Evolutionary conservation across 2,329 filamentous ascomycete genomes (phyloP), one percentile per base, ranked within the genome.

Genomic region (Epichloe amarillans): DNA sequence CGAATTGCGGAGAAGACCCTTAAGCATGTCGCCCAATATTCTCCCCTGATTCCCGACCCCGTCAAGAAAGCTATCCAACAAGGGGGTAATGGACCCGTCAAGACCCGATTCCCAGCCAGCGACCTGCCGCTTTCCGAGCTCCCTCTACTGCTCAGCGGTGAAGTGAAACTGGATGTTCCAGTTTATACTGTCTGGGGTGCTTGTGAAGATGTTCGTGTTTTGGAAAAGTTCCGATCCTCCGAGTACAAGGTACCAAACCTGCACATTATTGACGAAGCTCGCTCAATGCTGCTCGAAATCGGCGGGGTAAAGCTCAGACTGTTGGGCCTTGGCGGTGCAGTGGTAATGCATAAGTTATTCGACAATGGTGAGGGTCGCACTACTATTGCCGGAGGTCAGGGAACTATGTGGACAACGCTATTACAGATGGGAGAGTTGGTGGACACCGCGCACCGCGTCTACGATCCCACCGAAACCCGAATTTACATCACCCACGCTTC

Each of bases 321-420:
- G 47, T 80, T 98, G 33, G 93, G 93, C 55, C 77, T 98, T 36
- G 93, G 93, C 57, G 93, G 93, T 61, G 93, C 93, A 6, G 91
- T 98, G 5, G 93, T 98, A 53, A 98, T 98, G 89, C 93, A 98
- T 77, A 98, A 98, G 76, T 80, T 98, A 17, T 98, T 98, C 63
- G 93, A 98, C 68, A 98, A 98, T 59, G 93, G 93, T 50, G 93
- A 98, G 65, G 93, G 93, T 54, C 84, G 91, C 68, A 98, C 93
- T 47, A 98, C 94, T 2, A 98, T 98, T 68, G 93, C 93, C 21
- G 93, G 93, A 65, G 93, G 93, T 19, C 93, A 98, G 68, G 93
- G 93, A 55, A 98, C 93, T 44, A 98, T 98, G 93, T 98, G 93
- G 93, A 98, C 93, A 7, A 98, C 93, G 6, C 74, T 98, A 33